These are phyloP conservation scores for Lolium multiflorum DNA, from an alignment of 176 grass and related monocot genomes.

Conservation along the genomic window DNA sequence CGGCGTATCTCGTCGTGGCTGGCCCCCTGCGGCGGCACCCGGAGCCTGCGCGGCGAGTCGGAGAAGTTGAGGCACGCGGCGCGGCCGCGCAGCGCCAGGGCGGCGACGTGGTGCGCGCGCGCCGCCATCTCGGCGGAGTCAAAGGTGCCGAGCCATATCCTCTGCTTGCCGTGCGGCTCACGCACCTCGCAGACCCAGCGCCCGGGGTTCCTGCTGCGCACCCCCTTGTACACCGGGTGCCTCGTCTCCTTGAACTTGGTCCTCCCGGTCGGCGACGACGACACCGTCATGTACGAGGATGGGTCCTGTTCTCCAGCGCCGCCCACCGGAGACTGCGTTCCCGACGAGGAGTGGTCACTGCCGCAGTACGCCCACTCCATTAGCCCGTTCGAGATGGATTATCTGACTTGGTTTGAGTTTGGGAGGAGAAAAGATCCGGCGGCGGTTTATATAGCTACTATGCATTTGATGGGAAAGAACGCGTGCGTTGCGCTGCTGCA, in stretches of 20 bases:
- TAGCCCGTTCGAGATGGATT: neutral
- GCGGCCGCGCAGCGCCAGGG: constrained; percentile 66
- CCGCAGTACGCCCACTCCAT: neutral
- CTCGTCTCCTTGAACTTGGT: constrained; percentile 95
- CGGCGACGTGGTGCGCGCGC: constrained; percentile 84
- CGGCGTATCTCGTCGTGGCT: constrained; percentile 61
- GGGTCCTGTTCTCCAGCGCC: constrained; percentile 9
- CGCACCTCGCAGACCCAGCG: constrained; percentile 93
- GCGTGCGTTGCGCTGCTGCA: neutral
- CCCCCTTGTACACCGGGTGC: constrained; percentile 88
- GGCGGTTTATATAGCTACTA: constrained; percentile 23
- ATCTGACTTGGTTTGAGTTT: neutral
- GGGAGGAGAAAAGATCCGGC: neutral
- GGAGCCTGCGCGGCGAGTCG: constrained; percentile 62
- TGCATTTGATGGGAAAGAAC: neutral
- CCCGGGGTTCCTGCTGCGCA: constrained; percentile 69
- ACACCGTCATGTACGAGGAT: constrained; percentile 67
- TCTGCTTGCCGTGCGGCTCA: constrained; percentile 61
- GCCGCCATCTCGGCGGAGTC: constrained; percentile 87
- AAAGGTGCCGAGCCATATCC: constrained; percentile 87
- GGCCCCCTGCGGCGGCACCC: constrained; percentile 48
- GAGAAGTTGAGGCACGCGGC: constrained; percentile 86
- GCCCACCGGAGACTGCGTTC: constrained; percentile 21
- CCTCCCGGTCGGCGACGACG: constrained; percentile 64
- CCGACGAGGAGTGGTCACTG: constrained; percentile 43